These are phyloP conservation scores for Lepraria neglecta DNA, from an alignment of 495 filamentous ascomycete genomes.

Conservation along the genomic window DNA sequence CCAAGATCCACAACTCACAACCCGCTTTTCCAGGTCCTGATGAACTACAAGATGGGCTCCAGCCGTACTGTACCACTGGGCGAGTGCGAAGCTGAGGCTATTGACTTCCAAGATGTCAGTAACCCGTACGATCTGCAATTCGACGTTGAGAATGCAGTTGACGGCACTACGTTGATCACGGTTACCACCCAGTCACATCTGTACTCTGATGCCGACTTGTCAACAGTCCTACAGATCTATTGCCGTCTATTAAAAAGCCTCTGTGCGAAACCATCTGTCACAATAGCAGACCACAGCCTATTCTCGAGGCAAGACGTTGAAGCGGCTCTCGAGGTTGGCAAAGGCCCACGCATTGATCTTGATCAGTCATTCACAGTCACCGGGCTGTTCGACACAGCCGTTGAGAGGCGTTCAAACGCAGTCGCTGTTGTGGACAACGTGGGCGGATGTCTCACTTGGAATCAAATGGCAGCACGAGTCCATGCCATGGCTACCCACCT, in stretches of 20 bases:
- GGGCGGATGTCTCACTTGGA: constrained; percentile 15
- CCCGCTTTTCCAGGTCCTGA: constrained; percentile 37
- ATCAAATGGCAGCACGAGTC: constrained; percentile 5
- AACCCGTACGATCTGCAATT: constrained; percentile 27
- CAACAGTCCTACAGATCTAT: constrained; percentile 17
- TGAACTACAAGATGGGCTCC: constrained; percentile 34
- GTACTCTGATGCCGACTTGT: neutral
- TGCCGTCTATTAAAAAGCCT: constrained; percentile 16
- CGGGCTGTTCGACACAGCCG: constrained; percentile 9
- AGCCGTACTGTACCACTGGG: neutral
- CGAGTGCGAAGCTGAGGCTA: too few species aligned
- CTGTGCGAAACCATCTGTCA: too few species aligned
- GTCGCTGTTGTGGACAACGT: constrained; percentile 17
- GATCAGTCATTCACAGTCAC: neutral
- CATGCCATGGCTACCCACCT: constrained; percentile 18
- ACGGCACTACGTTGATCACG: neutral
- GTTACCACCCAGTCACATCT: constrained; percentile 10
- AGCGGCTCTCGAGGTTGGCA: too few species aligned
- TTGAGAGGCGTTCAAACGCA: neutral
- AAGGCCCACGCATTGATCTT: too few species aligned
- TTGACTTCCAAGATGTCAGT: too few species aligned
- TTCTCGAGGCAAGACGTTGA: too few species aligned
- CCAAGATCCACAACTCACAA: constrained; percentile 32
- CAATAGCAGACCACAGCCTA: too few species aligned
- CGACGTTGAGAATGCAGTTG: neutral